Conservation (phyloP, 495 filamentous ascomycete species). For the Rhypophila decipiens region DNA sequence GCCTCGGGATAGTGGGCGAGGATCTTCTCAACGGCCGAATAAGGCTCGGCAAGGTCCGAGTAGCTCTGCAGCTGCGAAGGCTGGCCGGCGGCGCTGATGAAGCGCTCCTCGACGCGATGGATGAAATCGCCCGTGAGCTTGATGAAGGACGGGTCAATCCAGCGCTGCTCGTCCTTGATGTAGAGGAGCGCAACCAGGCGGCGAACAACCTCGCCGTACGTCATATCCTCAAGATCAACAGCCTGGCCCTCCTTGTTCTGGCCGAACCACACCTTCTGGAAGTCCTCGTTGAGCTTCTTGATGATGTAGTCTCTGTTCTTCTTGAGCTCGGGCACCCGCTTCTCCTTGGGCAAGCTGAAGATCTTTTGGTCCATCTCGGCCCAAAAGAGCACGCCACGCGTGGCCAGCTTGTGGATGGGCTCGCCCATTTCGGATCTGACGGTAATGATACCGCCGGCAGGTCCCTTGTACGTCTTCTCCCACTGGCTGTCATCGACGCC, state of each 20-base stretch:
- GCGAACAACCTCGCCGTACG: constrained; percentile 83
- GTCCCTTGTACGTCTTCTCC: constrained; percentile 94
- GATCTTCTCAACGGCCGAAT: constrained; percentile 66
- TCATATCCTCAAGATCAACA: constrained; percentile 97
- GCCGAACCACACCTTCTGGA: constrained; percentile 98
- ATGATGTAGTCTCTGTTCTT: constrained; percentile 94
- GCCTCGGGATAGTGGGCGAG: constrained; percentile 78
- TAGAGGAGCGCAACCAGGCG: constrained; percentile 97
- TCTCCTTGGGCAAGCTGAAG: constrained; percentile 91
- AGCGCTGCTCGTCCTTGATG: constrained; percentile 85
- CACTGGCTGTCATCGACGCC: constrained; percentile 84
- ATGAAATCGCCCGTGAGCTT: constrained; percentile 90
- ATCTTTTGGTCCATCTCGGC: constrained; percentile 97
- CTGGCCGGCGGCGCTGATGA: constrained; percentile 59
- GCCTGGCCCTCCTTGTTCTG: constrained; percentile 75
- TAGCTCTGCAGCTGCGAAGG: constrained; percentile 70
- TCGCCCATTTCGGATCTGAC: constrained; percentile 98
- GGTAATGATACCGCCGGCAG: constrained; percentile 92
- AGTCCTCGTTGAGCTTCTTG: constrained; percentile 94
- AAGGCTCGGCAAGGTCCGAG: constrained; percentile 78
- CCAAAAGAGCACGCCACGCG: constrained; percentile 91
- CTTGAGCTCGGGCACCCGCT: constrained; percentile 84
- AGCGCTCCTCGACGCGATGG: constrained; percentile 89
- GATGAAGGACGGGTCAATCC: constrained; percentile 84
- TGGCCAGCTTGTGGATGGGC: constrained; percentile 97